These are phyloP conservation scores for Arabidopsis hybrid DNA, from an alignment of 441 rosid genomes.

Conservation along the genomic window DNA sequence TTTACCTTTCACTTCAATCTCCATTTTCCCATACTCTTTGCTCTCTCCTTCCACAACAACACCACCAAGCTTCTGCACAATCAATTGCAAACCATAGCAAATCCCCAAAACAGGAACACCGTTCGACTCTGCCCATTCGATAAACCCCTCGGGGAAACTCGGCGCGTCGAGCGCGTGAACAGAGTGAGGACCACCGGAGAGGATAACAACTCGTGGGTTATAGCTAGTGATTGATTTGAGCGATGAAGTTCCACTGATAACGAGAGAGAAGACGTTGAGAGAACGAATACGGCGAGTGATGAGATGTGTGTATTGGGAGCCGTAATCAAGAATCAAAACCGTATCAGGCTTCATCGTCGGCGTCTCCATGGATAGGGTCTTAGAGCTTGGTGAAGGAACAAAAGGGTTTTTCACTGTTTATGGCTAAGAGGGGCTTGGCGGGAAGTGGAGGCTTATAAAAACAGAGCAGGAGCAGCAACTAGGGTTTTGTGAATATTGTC, in stretches of 20 bases:
- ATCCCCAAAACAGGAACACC: constrained; percentile 75
- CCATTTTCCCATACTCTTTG: constrained; percentile 96
- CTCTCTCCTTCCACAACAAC: constrained; percentile 72
- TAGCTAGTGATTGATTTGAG: constrained; percentile 63
- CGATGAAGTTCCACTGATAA: constrained; percentile 81
- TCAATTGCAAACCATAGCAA: constrained; percentile 84
- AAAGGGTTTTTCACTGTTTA: constrained; percentile 37
- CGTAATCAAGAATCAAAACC: constrained; percentile 86
- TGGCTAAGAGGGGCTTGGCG: constrained; percentile 49
- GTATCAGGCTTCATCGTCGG: constrained; percentile 58
- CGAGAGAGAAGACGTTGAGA: constrained; percentile 84
- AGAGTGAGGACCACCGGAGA: constrained; percentile 97
- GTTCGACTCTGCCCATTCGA: constrained; percentile 70
- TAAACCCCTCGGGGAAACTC: constrained; percentile 69
- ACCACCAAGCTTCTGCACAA: constrained; percentile 87
- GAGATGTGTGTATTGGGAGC: constrained; percentile 94
- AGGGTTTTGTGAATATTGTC: constrained; percentile 37
- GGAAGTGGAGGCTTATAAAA: constrained; percentile 50
- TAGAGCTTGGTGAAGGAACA: constrained; percentile 19
- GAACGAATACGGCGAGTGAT: constrained; percentile 86
- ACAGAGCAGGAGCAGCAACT: constrained; percentile 31
- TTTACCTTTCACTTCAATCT: constrained; percentile 65
- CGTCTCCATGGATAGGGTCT: constrained; percentile 53
- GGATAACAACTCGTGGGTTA: constrained; percentile 79
- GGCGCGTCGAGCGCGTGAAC: constrained; percentile 73